phyloP scores from a whole-genome alignment of 768 basidiomycete species.

The Lactarius hengduanensis region DNA sequence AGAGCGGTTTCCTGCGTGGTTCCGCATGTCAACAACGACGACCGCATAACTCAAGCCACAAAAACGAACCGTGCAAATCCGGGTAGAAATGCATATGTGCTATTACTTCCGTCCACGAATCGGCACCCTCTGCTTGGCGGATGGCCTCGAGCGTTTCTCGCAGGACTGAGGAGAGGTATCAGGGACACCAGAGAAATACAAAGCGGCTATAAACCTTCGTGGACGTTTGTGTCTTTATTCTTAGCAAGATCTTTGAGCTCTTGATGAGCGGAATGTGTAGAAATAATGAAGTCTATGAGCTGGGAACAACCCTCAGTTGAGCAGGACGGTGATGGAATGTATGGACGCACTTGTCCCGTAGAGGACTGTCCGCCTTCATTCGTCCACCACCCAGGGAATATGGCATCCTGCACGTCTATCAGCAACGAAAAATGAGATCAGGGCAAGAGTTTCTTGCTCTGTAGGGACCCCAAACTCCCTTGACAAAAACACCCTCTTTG shows the following conservation, averaged over 20 bases:
- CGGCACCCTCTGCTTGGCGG: slow-evolving; percentile 49
- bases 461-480: slow-evolving; percentile 92
- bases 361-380: slow-evolving; percentile 99
- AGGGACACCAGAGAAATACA: neutral
- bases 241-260: slow-evolving; percentile 65
- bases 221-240: slow-evolving; percentile 56
- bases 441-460: slow-evolving; percentile 45
- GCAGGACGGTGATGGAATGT: neutral
- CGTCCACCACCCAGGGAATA: slow-evolving; percentile 98
- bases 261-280: slow-evolving; percentile 83
- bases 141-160: slow-evolving; percentile 71
- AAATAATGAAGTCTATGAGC: slow-evolving; percentile 94
- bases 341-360: slow-evolving; percentile 73
- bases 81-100: slow-evolving; percentile 94
- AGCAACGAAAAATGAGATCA: slow-evolving; percentile 16
- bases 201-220: slow-evolving; percentile 44
- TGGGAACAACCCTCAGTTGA: slow-evolving; percentile 33
- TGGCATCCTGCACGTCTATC: slow-evolving; percentile 57
- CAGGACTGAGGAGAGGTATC: slow-evolving; percentile 49
- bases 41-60: neutral
- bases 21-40: neutral
- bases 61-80: slow-evolving; percentile 75
- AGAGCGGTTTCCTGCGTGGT: slow-evolving; percentile 78
- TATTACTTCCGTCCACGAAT: slow-evolving; percentile 77
- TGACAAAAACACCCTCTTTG: slow-evolving; percentile 78